phyloP scores from a whole-genome alignment of 2,329 filamentous ascomycete genomes.

The Colletotrichum gloeosporioides region DNA sequence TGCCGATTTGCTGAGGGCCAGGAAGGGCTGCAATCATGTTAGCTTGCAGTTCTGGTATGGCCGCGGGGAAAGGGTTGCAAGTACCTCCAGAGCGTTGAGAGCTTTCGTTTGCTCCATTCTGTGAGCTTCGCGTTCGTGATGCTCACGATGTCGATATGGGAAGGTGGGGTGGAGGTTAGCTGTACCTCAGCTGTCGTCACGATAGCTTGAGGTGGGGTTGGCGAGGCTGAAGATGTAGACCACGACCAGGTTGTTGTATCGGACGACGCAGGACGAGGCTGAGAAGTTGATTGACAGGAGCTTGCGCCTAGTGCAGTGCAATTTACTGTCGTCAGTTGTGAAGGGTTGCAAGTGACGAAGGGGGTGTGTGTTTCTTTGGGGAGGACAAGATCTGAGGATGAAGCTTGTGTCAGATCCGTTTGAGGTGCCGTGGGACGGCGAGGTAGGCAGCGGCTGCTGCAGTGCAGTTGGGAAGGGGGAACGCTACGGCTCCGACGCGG shows the following conservation, averaged over 20 bases:
- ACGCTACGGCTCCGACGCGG: conserved; percentile 6
- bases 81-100: conserved; percentile 67
- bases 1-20: conserved; percentile 86
- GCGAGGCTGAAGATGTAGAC: conserved; percentile 8
- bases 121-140: conserved; percentile 1
- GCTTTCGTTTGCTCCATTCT: conserved; percentile 78
- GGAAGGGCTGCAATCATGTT: conserved; percentile 74
- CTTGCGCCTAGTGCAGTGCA: neutral
- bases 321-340: neutral
- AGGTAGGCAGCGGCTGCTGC: neutral
- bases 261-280: neutral
- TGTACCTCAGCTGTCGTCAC: neutral
- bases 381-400: conserved; percentile 4
- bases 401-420: conserved; percentile 30
- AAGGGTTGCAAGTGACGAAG: neutral
- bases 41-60: neutral
- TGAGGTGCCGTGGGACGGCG: conserved; percentile 21
- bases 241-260: neutral
- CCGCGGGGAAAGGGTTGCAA: neutral
- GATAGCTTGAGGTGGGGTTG: conserved; percentile 1
- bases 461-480: neutral
- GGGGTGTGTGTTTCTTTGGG: neutral
- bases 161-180: neutral
- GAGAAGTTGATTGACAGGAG: neutral
- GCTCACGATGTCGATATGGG: neutral